These are phyloP conservation scores for Naganishia vaughanmartiniae DNA, from an alignment of 768 basidiomycete species.

Conservation along the genomic window DNA sequence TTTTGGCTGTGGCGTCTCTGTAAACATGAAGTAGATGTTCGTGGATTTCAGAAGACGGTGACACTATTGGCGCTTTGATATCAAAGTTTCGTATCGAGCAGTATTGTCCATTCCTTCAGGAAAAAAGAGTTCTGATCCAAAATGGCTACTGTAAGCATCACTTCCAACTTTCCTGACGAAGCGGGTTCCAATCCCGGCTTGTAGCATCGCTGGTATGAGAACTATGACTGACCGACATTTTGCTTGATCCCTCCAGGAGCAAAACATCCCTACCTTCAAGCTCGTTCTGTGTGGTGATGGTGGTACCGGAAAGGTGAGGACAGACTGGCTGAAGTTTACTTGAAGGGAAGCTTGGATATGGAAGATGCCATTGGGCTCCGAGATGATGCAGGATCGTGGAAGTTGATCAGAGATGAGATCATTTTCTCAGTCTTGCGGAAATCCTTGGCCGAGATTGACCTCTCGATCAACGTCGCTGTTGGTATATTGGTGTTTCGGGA, in stretches of 20 bases:
- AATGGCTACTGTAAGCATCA: slow-evolving; percentile 22
- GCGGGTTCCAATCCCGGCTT: no score
- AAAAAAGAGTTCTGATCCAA: background rate
- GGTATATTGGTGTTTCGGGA: background rate
- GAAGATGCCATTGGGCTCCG: background rate
- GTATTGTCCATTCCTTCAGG: background rate
- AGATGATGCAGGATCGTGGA: background rate
- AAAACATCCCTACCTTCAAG: slow-evolving; percentile 83
- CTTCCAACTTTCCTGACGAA: no score
- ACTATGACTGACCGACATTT: background rate
- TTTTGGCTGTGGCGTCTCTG: slow-evolving; percentile 18
- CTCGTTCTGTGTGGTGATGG: slow-evolving; percentile 74
- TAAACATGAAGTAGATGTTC: slow-evolving; percentile 14
- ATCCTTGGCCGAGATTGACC: background rate
- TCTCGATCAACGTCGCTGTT: background rate
- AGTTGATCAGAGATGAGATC: background rate
- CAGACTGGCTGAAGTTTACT: background rate
- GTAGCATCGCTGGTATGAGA: background rate
- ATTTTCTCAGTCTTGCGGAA: background rate
- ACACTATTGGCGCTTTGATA: no score
- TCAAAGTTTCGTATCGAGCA: background rate
- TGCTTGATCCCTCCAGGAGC: slow-evolving; percentile 9
- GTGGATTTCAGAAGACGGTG: background rate
- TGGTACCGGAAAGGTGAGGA: slow-evolving; percentile 70
- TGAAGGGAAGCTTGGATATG: background rate